A percentile compares a stretch with the other conserved stretches of the same genome.
Conservation (phyloP, 768 basidiomycete species). For the Kwoniella heveanensis region DNA sequence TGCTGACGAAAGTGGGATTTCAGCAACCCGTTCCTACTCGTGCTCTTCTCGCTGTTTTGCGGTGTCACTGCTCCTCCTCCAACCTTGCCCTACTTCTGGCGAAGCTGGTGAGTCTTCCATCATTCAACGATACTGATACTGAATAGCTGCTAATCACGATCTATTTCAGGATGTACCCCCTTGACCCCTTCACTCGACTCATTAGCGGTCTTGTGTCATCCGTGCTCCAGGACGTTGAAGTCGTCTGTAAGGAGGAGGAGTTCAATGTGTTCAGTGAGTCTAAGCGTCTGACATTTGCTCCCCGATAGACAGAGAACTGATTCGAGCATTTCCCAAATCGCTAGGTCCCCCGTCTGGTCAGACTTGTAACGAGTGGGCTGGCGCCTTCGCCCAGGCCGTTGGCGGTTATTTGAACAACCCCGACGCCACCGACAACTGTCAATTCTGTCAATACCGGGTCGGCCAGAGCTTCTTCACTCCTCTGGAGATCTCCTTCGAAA, state of each 20-base stretch:
- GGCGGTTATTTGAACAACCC: conserved; percentile 80
- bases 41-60: conserved; percentile 70
- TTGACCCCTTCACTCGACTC: conserved; percentile 47
- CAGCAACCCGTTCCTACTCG: conserved; percentile 69
- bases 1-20: neutral
- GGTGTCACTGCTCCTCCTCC: conserved; percentile 59
- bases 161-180: conserved; percentile 18
- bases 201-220: conserved; percentile 66
- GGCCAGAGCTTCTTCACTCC: conserved; percentile 38
- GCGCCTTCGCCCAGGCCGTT: conserved; percentile 65
- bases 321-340: conserved; percentile 59
- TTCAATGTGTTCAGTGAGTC: conserved; percentile 45
- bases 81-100: conserved; percentile 68
- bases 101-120: conserved; percentile 61
- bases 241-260: conserved; percentile 58
- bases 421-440: conserved; percentile 65
- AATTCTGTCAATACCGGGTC: conserved; percentile 64
- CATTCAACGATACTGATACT: neutral
- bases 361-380: conserved; percentile 72
- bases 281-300: neutral
- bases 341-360: conserved; percentile 69
- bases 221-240: conserved; percentile 70
- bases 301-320: conserved; percentile 38
- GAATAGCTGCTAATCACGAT: neutral
- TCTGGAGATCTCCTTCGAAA: conserved; percentile 34